A percentile compares a stretch with the other conserved stretches of the same genome.
Evolutionary conservation across 2,329 filamentous ascomycete genomes (phyloP).

Genomic region (Xylariaceae sp.): DNA sequence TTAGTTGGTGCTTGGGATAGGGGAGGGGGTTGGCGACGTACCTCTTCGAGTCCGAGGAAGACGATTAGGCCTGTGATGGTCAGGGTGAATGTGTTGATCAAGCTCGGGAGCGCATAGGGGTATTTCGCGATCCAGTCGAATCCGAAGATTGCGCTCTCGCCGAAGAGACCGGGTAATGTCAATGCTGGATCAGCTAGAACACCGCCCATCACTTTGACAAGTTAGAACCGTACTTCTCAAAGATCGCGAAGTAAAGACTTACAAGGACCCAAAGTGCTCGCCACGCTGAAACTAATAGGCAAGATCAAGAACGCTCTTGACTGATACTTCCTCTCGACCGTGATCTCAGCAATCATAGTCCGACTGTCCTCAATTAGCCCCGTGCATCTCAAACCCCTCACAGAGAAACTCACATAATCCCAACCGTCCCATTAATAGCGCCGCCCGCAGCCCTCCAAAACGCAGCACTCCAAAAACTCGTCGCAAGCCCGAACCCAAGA

Average conservation of each 20-base stretch:
- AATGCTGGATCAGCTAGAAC: constrained; percentile 60
- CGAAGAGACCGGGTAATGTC: constrained; percentile 59
- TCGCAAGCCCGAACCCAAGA: constrained; percentile 67
- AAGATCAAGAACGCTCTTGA: constrained; percentile 44
- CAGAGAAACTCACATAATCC: constrained; percentile 40
- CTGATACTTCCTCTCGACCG: constrained; percentile 44
- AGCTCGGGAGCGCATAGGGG: constrained; percentile 65
- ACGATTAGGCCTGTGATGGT: constrained; percentile 49
- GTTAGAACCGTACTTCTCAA: constrained; percentile 9
- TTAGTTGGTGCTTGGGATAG: not conserved
- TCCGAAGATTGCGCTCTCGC: constrained; percentile 51
- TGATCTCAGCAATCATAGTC: constrained; percentile 47
- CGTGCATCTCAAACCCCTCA: not conserved
- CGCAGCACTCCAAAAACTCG: constrained; percentile 57
- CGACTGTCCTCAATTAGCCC: constrained; percentile 28
- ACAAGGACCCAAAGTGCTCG: constrained; percentile 42
- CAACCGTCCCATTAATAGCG: constrained; percentile 45
- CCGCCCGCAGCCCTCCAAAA: constrained; percentile 64
- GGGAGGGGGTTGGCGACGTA: constrained; percentile 24
- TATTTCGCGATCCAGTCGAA: constrained; percentile 60
- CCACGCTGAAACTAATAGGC: constrained; percentile 45
- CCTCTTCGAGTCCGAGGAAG: constrained; percentile 63
- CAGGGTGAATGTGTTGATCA: constrained; percentile 60
- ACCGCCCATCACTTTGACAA: constrained; percentile 51
- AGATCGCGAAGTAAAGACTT: constrained; percentile 20